A percentile compares a stretch with the other conserved stretches of the same genome.
Evolutionary conservation across 2,329 filamentous ascomycete species (phyloP).

Genomic region (Colletotrichum eremochloae): DNA sequence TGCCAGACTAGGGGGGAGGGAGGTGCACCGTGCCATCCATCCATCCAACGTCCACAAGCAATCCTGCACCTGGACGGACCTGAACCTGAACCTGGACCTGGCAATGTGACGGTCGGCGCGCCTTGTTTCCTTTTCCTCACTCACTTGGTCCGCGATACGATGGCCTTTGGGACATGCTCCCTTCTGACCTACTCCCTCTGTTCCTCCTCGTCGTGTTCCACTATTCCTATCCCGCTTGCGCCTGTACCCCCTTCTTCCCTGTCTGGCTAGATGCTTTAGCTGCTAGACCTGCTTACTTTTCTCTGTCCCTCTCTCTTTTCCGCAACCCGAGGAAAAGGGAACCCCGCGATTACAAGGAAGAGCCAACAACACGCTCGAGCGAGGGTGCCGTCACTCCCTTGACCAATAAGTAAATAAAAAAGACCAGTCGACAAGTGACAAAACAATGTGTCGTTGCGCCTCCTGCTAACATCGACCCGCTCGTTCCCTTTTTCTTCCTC

Average conservation of each 20-base stretch:
- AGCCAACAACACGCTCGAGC: slow-evolving; percentile 8
- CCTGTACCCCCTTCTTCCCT: background rate
- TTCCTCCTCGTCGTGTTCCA: background rate
- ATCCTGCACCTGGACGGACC: slow-evolving; percentile 13
- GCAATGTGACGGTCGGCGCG: background rate
- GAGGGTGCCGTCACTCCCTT: background rate
- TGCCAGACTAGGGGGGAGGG: too few relatives aligned
- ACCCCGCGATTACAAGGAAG: background rate
- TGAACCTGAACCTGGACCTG: slow-evolving; percentile 2
- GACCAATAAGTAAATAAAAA: background rate
- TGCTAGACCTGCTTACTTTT: background rate
- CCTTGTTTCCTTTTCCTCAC: background rate
- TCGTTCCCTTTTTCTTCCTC: background rate
- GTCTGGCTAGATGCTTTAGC: background rate
- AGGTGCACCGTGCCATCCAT: slow-evolving; percentile 25
- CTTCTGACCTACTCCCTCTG: slow-evolving; percentile 18
- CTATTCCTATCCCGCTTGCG: slow-evolving; percentile 7
- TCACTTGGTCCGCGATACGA: background rate
- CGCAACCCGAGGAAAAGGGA: background rate
- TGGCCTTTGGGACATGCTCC: slow-evolving; percentile 35
- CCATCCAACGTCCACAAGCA: background rate
- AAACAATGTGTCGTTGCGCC: slow-evolving; percentile 30
- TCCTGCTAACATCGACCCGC: slow-evolving; percentile 22
- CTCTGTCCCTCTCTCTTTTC: background rate
- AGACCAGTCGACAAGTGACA: slow-evolving; percentile 31